Evolutionary conservation across 805 yeast genomes (phyloP).

Genomic region (Suhomyces vadensis): DNA sequence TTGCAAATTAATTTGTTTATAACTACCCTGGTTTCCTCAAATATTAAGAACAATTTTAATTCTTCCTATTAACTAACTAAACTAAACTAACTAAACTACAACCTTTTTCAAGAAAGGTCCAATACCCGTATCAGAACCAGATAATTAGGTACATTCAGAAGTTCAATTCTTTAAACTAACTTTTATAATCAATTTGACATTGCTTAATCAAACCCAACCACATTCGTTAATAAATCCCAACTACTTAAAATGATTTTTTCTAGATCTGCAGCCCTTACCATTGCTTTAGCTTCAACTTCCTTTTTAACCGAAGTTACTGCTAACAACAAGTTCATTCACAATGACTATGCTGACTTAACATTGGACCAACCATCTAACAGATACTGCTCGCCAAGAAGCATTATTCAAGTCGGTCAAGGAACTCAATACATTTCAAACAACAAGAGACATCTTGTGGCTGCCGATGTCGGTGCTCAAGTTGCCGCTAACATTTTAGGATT

Average conservation of each 20-base stretch:
- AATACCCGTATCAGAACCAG: conserved; percentile 1
- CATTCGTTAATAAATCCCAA: conserved; percentile 9
- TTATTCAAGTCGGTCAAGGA: conserved; percentile 14
- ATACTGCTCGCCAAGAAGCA: conserved; percentile 11
- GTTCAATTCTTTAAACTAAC: conserved; percentile 2
- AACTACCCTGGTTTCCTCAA: conserved; percentile 1
- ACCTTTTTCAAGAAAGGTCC: background rate
- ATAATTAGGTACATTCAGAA: background rate
- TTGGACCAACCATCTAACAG: conserved; percentile 11
- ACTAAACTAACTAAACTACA: conserved; percentile 6
- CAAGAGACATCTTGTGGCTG: conserved; percentile 9
- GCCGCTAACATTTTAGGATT: conserved; percentile 12
- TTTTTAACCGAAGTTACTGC: conserved; percentile 15
- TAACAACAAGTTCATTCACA: conserved; percentile 13
- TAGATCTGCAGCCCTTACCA: conserved; percentile 18
- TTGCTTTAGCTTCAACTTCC: conserved; percentile 19
- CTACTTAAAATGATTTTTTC: conserved; percentile 18
- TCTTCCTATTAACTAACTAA: conserved; percentile 1
- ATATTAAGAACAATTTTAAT: too few species aligned
- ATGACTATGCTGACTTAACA: conserved; percentile 16
- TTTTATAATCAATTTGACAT: background rate
- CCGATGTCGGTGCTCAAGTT: conserved; percentile 13
- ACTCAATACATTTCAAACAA: conserved; percentile 6
- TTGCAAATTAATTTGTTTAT: conserved; percentile 4
- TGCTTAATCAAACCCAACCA: background rate